Evolutionary conservation across 192 early-diverging fungal genomes (phyloP).

Genomic region (Coemansia sp.): DNA sequence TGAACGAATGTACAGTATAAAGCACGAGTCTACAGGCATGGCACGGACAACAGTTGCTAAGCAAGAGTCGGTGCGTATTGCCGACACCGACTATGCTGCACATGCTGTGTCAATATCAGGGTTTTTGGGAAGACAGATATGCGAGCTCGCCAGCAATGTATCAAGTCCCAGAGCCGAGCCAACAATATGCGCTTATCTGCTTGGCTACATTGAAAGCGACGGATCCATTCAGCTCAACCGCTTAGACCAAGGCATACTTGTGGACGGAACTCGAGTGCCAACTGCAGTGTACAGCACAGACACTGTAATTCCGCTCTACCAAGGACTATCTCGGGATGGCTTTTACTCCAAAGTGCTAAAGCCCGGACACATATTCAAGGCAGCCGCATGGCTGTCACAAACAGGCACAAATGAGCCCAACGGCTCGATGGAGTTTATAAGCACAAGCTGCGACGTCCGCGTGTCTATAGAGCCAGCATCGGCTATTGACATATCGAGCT

Average conservation of each 20-base stretch:
- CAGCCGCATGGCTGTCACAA: conserved; percentile 18
- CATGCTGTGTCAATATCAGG: conserved; percentile 31
- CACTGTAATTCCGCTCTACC: conserved; percentile 31
- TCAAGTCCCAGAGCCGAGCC: not conserved
- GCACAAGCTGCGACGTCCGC: conserved; percentile 6
- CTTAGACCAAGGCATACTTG: conserved; percentile 35
- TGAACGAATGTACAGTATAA: conserved; percentile 2
- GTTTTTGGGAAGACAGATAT: conserved; percentile 33
- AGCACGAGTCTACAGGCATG: not conserved
- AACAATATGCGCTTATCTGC: conserved; percentile 26
- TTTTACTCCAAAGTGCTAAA: conserved; percentile 25
- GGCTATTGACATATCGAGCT: conserved; percentile 11
- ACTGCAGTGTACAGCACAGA: conserved; percentile 28
- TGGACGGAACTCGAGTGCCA: conserved; percentile 22
- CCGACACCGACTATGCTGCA: not conserved
- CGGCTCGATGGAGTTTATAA: conserved; percentile 24
- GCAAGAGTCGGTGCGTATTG: not conserved
- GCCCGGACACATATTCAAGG: conserved; percentile 21
- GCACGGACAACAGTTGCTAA: not conserved
- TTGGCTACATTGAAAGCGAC: conserved; percentile 39
- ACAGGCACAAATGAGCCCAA: not conserved
- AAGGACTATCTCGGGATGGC: conserved; percentile 12
- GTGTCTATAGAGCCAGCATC: conserved; percentile 14
- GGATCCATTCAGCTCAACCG: conserved; percentile 40
- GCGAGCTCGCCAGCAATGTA: not conserved